Conservation (phyloP, 495 filamentous ascomycete genomes). For the Cairneyella variabilis region DNA sequence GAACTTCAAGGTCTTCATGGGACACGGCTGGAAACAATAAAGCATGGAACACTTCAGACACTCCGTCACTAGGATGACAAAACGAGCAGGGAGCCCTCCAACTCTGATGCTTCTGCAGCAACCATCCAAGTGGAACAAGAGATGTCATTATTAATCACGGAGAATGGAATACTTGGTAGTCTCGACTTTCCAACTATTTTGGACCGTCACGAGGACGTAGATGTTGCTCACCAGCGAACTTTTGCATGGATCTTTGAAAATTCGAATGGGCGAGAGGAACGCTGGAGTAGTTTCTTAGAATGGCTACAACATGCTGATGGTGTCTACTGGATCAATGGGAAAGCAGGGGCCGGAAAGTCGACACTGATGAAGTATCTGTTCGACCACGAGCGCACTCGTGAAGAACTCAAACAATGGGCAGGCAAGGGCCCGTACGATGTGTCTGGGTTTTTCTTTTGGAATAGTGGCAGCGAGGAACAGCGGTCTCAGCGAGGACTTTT, state of each 20-base stretch:
- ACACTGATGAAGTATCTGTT: too few relatives aligned
- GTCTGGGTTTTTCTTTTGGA: conserved; percentile 44
- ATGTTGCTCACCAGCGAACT: conserved; percentile 19
- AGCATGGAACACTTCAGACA: too few relatives aligned
- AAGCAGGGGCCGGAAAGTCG: conserved; percentile 37
- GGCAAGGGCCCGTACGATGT: neutral
- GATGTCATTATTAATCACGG: neutral
- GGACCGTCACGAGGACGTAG: conserved; percentile 24
- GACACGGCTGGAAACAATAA: too few relatives aligned
- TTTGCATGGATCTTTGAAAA: conserved; percentile 26
- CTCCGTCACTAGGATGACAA: too few relatives aligned
- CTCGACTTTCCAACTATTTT: conserved; percentile 21
- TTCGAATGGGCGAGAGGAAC: neutral
- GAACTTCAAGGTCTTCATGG: too few relatives aligned
- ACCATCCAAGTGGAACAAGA: neutral
- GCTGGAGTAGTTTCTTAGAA: conserved; percentile 20
- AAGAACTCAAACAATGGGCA: conserved; percentile 22
- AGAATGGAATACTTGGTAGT: conserved; percentile 15
- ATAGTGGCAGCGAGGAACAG: conserved; percentile 31
- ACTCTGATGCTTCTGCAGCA: neutral
- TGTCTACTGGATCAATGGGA: conserved; percentile 34
- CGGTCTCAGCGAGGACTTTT: conserved; percentile 42
- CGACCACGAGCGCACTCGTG: conserved; percentile 12
- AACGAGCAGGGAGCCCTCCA: conserved; percentile 16
- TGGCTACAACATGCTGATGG: conserved; percentile 19